Percentiles rank a stretch among this genome's conserved stretches.
Conservation (phyloP, 1,284 basidiomycete species). For the Lentinula novae-zelandiae region DNA sequence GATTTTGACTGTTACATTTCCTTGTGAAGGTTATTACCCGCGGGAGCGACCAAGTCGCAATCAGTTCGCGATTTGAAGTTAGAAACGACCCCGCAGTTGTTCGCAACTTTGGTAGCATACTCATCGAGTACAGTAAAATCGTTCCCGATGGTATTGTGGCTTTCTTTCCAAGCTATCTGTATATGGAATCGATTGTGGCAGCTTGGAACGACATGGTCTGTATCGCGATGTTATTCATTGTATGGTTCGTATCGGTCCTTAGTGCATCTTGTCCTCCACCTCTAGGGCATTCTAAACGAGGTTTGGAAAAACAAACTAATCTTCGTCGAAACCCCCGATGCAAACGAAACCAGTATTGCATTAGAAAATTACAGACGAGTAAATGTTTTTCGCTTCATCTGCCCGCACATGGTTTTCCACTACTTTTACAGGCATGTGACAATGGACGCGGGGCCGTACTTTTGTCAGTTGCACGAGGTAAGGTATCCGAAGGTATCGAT, state of each 20-base stretch:
- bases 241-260: neutral
- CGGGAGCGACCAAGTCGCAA: conserved; percentile 97
- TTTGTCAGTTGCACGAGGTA: conserved; percentile 96
- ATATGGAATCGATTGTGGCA: conserved; percentile 99
- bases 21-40: conserved; percentile 84
- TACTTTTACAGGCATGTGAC: conserved; percentile 79
- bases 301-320: conserved; percentile 99
- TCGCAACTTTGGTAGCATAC: conserved; percentile 96
- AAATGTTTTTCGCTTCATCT: conserved; percentile 22
- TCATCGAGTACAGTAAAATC: conserved; percentile 96
- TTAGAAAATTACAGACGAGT: conserved; percentile 96
- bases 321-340: conserved; percentile 99
- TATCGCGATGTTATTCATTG: neutral
- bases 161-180: conserved; percentile 99
- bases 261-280: neutral
- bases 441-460: conserved; percentile 97
- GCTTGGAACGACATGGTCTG: conserved; percentile 99
- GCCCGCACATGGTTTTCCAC: too few relatives aligned
- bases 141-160: conserved; percentile 99
- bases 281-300: conserved; percentile 91
- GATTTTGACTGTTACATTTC: conserved; percentile 4
- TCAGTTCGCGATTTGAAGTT: conserved; percentile 99
- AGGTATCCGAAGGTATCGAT: conserved; percentile 99
- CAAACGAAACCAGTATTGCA: conserved; percentile 97
- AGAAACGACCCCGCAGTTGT: conserved; percentile 99